phyloP scores from a whole-genome alignment of 371 early-diverging fungal species.

The Mucor sp. region DNA sequence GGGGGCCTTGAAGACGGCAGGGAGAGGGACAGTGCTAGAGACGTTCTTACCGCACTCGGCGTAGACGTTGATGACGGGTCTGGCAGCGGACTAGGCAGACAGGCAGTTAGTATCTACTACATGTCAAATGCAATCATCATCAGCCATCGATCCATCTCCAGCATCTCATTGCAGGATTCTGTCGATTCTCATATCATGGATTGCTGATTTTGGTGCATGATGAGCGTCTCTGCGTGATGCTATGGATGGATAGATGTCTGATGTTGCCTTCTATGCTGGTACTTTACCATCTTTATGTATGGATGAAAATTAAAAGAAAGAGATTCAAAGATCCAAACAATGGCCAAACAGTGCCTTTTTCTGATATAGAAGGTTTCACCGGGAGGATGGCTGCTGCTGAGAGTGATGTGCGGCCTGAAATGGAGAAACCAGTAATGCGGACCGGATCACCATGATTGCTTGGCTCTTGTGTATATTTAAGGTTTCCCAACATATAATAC shows the following conservation, averaged over 20 bases:
- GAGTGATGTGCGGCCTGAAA: neutral
- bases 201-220: neutral
- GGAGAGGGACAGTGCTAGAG: constrained; percentile 82
- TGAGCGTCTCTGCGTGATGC: neutral
- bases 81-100: constrained; percentile 55
- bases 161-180: neutral
- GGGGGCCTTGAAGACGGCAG: constrained; percentile 98
- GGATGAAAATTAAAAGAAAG: constrained; percentile 21
- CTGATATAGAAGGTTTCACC: neutral
- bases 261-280: constrained; percentile 5
- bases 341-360: neutral
- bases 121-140: neutral
- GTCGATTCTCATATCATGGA: too few relatives aligned
- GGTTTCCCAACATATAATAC: neutral
- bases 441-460: neutral
- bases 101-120: neutral
- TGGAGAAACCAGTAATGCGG: neutral
- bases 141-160: neutral
- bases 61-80: constrained; percentile 94
- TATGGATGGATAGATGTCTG: neutral
- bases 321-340: constrained; percentile 13
- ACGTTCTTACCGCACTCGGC: constrained; percentile 77
- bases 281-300: constrained; percentile 32
- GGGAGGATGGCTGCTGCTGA: too few relatives aligned
- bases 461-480: neutral